A percentile compares a stretch with the other conserved stretches of the same genome.
phyloP scores from a whole-genome alignment of 1,284 basidiomycete genomes.

The Phenoliferia sp. region DNA sequence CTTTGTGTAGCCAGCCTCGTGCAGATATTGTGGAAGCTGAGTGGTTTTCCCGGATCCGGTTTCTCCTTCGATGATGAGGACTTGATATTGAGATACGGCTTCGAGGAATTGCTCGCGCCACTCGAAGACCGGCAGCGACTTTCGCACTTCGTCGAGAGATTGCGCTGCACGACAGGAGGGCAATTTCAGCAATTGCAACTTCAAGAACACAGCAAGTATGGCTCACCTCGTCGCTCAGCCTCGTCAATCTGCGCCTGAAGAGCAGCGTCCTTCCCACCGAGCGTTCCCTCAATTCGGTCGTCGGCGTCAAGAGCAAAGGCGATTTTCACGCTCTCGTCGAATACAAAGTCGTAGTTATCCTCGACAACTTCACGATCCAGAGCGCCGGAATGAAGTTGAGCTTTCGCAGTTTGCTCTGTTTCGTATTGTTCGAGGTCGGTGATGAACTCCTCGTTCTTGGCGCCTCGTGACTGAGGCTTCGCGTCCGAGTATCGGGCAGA shows the following conservation, averaged over 20 bases:
- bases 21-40: conserved; percentile 94
- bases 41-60: conserved; percentile 79
- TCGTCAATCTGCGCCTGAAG: conserved; percentile 85
- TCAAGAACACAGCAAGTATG: background rate
- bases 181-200: background rate
- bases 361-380: conserved; percentile 75
- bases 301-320: conserved; percentile 76
- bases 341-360: conserved; percentile 90
- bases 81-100: conserved; percentile 87
- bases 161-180: conserved; percentile 52
- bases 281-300: conserved; percentile 44
- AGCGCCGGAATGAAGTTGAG: conserved; percentile 81
- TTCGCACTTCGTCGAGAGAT: conserved; percentile 83
- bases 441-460: conserved; percentile 74
- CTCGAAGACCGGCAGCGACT: conserved; percentile 81
- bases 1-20: conserved; percentile 92
- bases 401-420: conserved; percentile 80
- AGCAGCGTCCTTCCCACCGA: conserved; percentile 75
- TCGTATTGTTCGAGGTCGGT: conserved; percentile 92
- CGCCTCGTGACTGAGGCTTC: conserved; percentile 58
- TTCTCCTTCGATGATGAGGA: conserved; percentile 46
- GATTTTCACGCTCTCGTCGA: conserved; percentile 95
- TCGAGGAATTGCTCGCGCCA: conserved; percentile 81
- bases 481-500: conserved; percentile 94
- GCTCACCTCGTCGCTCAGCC: conserved; percentile 79